Evolutionary conservation across 176 grass and related monocot species (phyloP).

Genomic region (Coix lacrymajobi): DNA sequence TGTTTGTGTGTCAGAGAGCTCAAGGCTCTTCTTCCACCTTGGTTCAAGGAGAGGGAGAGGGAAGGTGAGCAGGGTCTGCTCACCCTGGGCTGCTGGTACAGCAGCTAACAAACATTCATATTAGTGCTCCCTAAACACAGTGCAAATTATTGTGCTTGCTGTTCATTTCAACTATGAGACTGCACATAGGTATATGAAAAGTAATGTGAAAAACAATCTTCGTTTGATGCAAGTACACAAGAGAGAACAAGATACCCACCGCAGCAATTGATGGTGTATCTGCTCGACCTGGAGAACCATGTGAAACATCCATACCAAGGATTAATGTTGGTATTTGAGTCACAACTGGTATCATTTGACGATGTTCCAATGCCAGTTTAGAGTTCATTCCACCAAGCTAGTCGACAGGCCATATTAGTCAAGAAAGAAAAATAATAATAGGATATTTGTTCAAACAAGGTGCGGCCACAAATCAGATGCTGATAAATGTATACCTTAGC

Average conservation of each 20-base stretch:
- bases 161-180: slow-evolving; percentile 4
- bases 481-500: slow-evolving; percentile 58
- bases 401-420: slow-evolving; percentile 12
- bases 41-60: too few relatives aligned
- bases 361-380: slow-evolving; percentile 54
- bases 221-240: not conserved
- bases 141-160: not conserved
- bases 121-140: not conserved
- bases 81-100: too few relatives aligned
- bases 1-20: too few relatives aligned
- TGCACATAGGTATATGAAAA: not conserved
- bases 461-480: slow-evolving; percentile 4
- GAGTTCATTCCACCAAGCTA: slow-evolving; percentile 89
- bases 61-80: too few relatives aligned
- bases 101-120: too few relatives aligned
- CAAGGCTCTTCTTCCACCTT: too few relatives aligned
- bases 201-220: slow-evolving; percentile 7
- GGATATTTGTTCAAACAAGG: slow-evolving; percentile 9
- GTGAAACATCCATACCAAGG: slow-evolving; percentile 85
- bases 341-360: slow-evolving; percentile 44
- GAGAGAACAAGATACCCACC: slow-evolving; percentile 36
- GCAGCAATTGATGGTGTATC: slow-evolving; percentile 85
- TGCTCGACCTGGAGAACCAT: slow-evolving; percentile 59
- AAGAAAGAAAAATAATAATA: slow-evolving; percentile 18
- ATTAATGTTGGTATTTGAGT: slow-evolving; percentile 65